Percentiles rank a stretch among this genome's conserved stretches.
Evolutionary conservation across 2,329 filamentous ascomycete species (phyloP).

Genomic region (Ophiostoma piceae): DNA sequence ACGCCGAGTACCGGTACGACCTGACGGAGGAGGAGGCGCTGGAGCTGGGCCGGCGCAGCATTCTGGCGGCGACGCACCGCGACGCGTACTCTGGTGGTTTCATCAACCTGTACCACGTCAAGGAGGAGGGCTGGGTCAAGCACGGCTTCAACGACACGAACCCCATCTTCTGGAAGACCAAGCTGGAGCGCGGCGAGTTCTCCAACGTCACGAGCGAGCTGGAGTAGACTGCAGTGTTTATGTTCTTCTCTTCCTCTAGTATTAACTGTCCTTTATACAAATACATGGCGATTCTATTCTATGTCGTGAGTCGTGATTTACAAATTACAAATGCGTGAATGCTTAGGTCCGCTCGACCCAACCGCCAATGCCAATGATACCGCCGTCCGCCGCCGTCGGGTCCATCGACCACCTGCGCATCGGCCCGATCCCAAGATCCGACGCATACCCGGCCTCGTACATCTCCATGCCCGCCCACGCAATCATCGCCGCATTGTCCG

Average conservation of each 20-base stretch:
- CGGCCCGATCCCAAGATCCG: constrained; percentile 54
- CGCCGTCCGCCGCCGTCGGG: constrained; percentile 52
- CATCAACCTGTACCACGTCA: constrained; percentile 98
- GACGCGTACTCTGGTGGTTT: constrained; percentile 98
- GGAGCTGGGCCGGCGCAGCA: constrained; percentile 84
- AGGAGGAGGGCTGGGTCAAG: constrained; percentile 98
- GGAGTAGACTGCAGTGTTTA: constrained; percentile 39
- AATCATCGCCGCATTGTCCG: constrained; percentile 97
- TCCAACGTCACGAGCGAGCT: constrained; percentile 83
- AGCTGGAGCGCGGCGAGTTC: constrained; percentile 97
- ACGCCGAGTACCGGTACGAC: constrained; percentile 91
- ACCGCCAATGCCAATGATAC: constrained; percentile 57
- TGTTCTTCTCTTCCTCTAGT: no score
- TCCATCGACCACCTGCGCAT: constrained; percentile 72
- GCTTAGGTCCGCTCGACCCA: constrained; percentile 35
- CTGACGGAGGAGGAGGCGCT: constrained; percentile 81
- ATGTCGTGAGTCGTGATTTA: neutral
- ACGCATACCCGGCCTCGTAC: constrained; percentile 71
- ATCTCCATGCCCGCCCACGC: constrained; percentile 92
- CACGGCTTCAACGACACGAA: constrained; percentile 98
- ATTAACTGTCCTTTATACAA: neutral
- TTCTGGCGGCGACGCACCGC: constrained; percentile 90
- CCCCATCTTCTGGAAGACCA: constrained; percentile 99
- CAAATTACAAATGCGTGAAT: neutral
- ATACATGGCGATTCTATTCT: constrained; percentile 10